Base-by-base conservation (phyloP, 805 yeast genomes). In the Kuraishia borneana region DNA sequence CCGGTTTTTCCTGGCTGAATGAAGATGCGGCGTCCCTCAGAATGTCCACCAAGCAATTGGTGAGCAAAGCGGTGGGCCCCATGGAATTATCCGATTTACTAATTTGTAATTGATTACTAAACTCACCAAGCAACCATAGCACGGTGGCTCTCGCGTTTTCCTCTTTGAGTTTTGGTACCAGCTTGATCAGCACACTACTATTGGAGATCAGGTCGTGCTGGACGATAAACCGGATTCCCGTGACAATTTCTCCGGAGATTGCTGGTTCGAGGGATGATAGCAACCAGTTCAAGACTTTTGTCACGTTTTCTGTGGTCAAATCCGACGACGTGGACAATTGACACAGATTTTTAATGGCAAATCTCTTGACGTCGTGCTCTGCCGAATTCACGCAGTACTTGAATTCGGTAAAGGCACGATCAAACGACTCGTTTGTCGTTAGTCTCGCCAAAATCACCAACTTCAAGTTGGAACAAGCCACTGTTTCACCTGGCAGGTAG, bases 61-160 rank as follows among this genome's bases (percentile, higher is more conserved):
- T 60, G 21, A 43, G 26, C 28, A 37, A 41, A 18, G 34, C 42
- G 51, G 38, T 16, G n/a, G n/a, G n/a, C n/a, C n/a, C n/a, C n/a
- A n/a, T n/a, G n/a, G n/a, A n/a, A n/a, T n/a, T n/a, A n/a, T n/a
- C n/a, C n/a, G n/a, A n/a, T n/a, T n/a, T n/a, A n/a, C n/a, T n/a
- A n/a, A n/a, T n/a, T n/a, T n/a, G n/a, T n/a, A n/a, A 17, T 3
- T 18, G 13, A 17, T 42, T 43, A 0, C 78, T 65, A 49, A 77
- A 79, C 48, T 92, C 96, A 4, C 97, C 96, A 34, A 89, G 69
- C 7, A 89, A 64, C 97, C 97, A 92, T 5, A 89, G 66, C 8
- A 88, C 76, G 31, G 89, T 81, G 1, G 94, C 85, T 42, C 76
- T 73, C 0, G 97, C 94, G 13, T 44, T 38, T 14, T 49, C 33